Conservation (phyloP, 495 filamentous ascomycete genomes). For the Podospora conica region DNA sequence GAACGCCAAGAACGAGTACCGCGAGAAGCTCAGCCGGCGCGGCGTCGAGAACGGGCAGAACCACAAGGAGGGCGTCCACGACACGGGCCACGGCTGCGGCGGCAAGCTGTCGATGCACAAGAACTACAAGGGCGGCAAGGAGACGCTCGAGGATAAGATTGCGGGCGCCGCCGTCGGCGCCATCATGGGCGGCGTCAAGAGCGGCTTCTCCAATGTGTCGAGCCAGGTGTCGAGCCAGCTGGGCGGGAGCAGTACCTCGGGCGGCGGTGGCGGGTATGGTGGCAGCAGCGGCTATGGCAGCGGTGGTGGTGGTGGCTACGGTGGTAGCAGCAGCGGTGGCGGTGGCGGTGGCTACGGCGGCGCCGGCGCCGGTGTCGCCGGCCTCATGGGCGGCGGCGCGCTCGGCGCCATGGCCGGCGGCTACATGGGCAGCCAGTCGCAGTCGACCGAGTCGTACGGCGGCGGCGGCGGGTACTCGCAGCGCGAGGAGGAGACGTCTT, state of each 20-base stretch:
- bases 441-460: not conserved
- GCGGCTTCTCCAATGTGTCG: conserved; percentile 32
- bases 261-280: conserved; percentile 24
- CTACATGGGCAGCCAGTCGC: not conserved
- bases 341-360: conserved; percentile 41
- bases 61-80: conserved; percentile 77
- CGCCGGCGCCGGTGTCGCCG: not conserved
- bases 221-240: conserved; percentile 7
- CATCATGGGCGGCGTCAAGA: conserved; percentile 42
- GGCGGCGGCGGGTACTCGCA: not conserved
- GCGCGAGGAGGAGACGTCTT: not conserved
- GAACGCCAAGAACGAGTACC: conserved; percentile 54
- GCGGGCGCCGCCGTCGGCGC: conserved; percentile 39
- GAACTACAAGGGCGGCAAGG: conserved; percentile 27
- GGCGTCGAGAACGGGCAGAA: conserved; percentile 71
- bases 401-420: not conserved
- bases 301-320: conserved; percentile 16
- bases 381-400: not conserved
- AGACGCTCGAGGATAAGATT: conserved; percentile 41
- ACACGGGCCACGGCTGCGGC: conserved; percentile 79
- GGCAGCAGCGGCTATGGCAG: conserved; percentile 30
- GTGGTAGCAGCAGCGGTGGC: conserved; percentile 30
- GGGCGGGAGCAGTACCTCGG: conserved; percentile 9
- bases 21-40: conserved; percentile 64
- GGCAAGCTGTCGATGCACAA: conserved; percentile 45